phyloP scores from a whole-genome alignment of 2,329 filamentous ascomycete species.

The Lachnellula occidentalis region DNA sequence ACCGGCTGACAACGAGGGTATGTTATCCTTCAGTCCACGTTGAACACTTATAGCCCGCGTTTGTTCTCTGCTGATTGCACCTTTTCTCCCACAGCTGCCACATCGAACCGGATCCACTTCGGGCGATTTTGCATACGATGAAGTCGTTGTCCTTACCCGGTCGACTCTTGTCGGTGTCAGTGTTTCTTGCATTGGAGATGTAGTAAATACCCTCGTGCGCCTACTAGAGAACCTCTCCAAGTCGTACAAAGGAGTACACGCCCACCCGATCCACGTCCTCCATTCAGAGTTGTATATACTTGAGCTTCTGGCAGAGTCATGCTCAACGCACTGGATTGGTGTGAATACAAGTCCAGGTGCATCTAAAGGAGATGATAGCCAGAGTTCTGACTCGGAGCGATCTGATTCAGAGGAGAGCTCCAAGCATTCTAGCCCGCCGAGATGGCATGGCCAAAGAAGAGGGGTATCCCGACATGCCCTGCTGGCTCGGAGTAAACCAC shows the following conservation, averaged over 20 bases:
- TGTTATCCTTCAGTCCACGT: conserved; percentile 5
- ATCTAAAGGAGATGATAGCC: conserved; percentile 14
- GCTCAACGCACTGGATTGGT: conserved; percentile 53
- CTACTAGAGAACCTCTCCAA: conserved; percentile 54
- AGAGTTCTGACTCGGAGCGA: conserved; percentile 20
- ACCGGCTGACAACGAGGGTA: conserved; percentile 58
- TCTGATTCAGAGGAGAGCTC: conserved; percentile 16
- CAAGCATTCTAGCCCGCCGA: conserved; percentile 1
- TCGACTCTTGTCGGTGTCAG: conserved; percentile 58
- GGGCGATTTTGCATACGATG: conserved; percentile 54
- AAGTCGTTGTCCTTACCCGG: conserved; percentile 55
- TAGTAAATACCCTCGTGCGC: conserved; percentile 52
- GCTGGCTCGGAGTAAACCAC: conserved; percentile 18
- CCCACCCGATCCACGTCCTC: conserved; percentile 54
- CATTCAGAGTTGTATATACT: conserved; percentile 62
- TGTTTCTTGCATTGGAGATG: conserved; percentile 44
- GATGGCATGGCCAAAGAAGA: conserved; percentile 16
- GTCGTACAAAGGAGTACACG: conserved; percentile 45
- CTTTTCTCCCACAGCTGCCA: conserved; percentile 44
- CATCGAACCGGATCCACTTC: conserved; percentile 55
- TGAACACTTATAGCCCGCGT: neutral
- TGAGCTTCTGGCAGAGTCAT: conserved; percentile 59
- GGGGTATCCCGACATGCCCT: conserved; percentile 24
- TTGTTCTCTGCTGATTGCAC: conserved; percentile 6
- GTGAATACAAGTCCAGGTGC: conserved; percentile 29